Evolutionary conservation across 805 yeast species (phyloP), one percentile per base, ranked within the genome.

Genomic region (Metahyphopichia silvanorum): DNA sequence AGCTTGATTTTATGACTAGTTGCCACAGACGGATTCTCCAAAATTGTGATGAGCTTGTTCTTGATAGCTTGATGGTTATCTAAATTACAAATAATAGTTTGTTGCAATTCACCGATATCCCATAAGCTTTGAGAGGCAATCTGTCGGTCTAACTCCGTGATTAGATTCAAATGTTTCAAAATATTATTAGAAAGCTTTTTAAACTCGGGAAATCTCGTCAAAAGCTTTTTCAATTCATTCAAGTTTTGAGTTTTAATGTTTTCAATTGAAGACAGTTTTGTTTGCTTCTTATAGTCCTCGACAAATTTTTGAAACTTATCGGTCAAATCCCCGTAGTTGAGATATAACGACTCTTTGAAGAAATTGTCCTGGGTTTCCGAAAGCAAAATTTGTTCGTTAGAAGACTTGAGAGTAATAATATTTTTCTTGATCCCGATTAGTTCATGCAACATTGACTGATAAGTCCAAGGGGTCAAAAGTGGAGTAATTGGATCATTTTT

Each of bases 361-460:
- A 93, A 93, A 14, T 68, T 57, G 55, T 93, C 99, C 38, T 79
- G 40, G 75, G 71, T 38, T 77, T 81, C 55, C 76, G 71, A 18
- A 75, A 40, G 78, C 57, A 38, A 78, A 61, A 43, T 44, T 39
- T 53, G 62, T 35, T 60, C 68, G 17, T 73, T 77, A 2, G 82
- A 74, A 1, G 76, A 70, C 1, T 57, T 65, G 21, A 89, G 55
- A 44, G 78, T 82, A 4, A 87, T 95, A 2, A 89, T 74, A 46
- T 93, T 91, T 51, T 87, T 82, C 21, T 69, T 63, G 37, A 93
- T 85, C 2, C 91, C 95, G 19, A 93, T 65, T 15, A 88, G 71
- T 54, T 94, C 98, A 55, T 91, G 95, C 12, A 93, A 86, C 98
- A 93, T 91, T 2, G 96, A 85, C 53, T 91, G 98, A 59, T 87